Conservation (phyloP, 441 rosid genomes). For the Brassica balearica region DNA sequence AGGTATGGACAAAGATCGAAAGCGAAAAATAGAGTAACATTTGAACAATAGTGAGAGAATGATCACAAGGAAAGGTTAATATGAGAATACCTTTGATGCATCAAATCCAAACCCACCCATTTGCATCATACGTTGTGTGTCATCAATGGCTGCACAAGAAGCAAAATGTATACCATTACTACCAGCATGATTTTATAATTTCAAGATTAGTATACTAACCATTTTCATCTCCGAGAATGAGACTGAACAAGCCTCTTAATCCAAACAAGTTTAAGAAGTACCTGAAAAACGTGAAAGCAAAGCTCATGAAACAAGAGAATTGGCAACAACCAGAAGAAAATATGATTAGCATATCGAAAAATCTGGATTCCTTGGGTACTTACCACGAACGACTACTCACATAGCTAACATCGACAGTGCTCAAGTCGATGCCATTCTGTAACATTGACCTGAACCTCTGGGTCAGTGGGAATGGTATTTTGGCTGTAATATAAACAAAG, state of each 20-base stretch:
- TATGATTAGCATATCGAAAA: not conserved
- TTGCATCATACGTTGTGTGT: constrained; percentile 97
- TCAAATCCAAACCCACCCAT: constrained; percentile 95
- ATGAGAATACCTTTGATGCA: constrained; percentile 68
- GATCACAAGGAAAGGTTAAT: constrained; percentile 13
- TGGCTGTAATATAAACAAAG: constrained; percentile 60
- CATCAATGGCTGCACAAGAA: constrained; percentile 75
- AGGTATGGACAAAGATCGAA: constrained; percentile 4
- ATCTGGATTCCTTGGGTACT: constrained; percentile 12
- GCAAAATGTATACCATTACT: constrained; percentile 4
- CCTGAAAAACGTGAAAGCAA: constrained; percentile 54
- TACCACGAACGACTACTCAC: constrained; percentile 99
- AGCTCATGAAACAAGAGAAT: constrained; percentile 31
- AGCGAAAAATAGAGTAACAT: not conserved
- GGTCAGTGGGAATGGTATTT: constrained; percentile 96
- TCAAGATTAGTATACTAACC: constrained; percentile 49
- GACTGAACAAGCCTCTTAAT: constrained; percentile 90
- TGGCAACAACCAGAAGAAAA: constrained; percentile 17
- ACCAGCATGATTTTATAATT: not conserved
- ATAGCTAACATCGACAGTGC: constrained; percentile 98
- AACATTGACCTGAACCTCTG: constrained; percentile 98
- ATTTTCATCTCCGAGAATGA: constrained; percentile 95
- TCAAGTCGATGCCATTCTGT: constrained; percentile 98
- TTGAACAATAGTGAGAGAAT: constrained; percentile 18
- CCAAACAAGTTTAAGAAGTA: constrained; percentile 96